These are phyloP conservation scores for Babjeviella inositovora DNA, from an alignment of 805 yeast genomes.

Conservation along the genomic window DNA sequence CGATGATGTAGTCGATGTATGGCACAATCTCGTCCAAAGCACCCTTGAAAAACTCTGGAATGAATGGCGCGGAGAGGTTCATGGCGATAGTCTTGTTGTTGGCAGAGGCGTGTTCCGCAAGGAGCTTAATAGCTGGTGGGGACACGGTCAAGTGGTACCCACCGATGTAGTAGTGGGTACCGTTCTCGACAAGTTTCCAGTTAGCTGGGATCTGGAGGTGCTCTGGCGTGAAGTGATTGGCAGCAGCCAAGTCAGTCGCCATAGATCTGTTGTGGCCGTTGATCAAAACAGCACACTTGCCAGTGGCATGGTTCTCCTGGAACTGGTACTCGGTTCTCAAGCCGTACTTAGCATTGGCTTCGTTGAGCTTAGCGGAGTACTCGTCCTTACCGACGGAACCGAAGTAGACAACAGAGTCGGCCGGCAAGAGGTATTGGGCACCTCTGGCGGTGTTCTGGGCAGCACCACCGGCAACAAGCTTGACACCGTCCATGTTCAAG, in stretches of 20 bases:
- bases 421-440: conserved; percentile 84
- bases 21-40: conserved; percentile 68
- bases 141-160: conserved; percentile 99
- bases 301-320: conserved; percentile 67
- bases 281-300: conserved; percentile 95
- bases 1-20: conserved; percentile 82
- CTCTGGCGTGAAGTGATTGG: conserved; percentile 84
- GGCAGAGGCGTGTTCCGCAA: conserved; percentile 87
- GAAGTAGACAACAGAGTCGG: conserved; percentile 73
- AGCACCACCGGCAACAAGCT: conserved; percentile 94
- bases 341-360: conserved; percentile 83
- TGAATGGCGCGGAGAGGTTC: conserved; percentile 94
- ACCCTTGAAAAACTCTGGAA: conserved; percentile 89
- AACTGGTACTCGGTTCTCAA: conserved; percentile 76
- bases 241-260: conserved; percentile 95
- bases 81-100: conserved; percentile 62
- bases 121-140: conserved; percentile 78
- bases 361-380: conserved; percentile 63
- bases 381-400: conserved; percentile 94
- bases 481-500: conserved; percentile 39
- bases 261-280: conserved; percentile 80
- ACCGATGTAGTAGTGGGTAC: conserved; percentile 79
- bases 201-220: conserved; percentile 82
- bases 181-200: conserved; percentile 76
- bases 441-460: conserved; percentile 99